These are phyloP conservation scores for Emergomyces africanus DNA, from an alignment of 2,329 filamentous ascomycete species.

Conservation along the genomic window DNA sequence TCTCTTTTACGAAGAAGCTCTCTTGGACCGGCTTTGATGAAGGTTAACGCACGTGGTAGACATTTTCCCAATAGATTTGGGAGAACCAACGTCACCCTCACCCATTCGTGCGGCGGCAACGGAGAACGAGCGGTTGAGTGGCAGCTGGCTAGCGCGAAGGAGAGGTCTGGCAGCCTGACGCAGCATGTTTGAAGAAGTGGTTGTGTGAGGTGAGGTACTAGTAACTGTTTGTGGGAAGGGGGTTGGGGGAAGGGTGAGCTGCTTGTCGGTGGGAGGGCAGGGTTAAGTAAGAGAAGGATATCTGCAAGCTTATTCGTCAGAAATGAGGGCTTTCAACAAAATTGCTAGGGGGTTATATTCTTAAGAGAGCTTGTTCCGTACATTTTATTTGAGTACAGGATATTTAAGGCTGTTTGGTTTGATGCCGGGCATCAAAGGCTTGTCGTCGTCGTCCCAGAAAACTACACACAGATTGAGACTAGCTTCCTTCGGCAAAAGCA, in stretches of 20 bases:
- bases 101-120: constrained; percentile 50
- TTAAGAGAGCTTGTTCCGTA: not conserved
- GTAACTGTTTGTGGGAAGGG: not conserved
- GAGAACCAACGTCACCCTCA: constrained; percentile 55
- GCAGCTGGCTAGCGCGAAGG: constrained; percentile 40
- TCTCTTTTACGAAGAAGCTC: not conserved
- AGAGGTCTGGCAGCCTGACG: constrained; percentile 48
- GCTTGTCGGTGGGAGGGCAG: not conserved
- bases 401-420: not conserved
- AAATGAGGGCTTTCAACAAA: not conserved
- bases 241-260: constrained; percentile 5
- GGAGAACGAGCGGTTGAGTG: constrained; percentile 47
- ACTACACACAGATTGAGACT: not conserved
- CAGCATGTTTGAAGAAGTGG: constrained; percentile 49
- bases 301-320: constrained; percentile 1
- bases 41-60: constrained; percentile 23
- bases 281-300: not conserved
- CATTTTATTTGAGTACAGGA: not conserved
- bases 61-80: constrained; percentile 22
- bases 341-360: not conserved
- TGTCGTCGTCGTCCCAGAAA: not conserved
- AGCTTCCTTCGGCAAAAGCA: not conserved
- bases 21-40: too few relatives aligned
- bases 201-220: not conserved
- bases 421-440: not conserved